phyloP scores from a whole-genome alignment of 177 flowering plant genomes.

The Vitis hybrid region DNA sequence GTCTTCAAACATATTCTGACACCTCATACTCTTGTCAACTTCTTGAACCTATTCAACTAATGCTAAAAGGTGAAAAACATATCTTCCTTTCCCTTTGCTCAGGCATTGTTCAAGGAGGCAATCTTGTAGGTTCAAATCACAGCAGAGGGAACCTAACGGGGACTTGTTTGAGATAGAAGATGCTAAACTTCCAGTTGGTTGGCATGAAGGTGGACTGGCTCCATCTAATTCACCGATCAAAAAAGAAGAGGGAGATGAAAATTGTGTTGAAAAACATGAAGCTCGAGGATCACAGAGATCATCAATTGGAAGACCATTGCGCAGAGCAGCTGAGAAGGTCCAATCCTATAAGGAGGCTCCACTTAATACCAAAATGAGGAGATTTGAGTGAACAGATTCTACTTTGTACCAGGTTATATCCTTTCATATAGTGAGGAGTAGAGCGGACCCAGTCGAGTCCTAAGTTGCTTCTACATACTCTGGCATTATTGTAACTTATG shows the following conservation, averaged over 20 bases:
- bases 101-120: constrained; percentile 61
- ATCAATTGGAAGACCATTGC: constrained; percentile 60
- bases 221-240: constrained; percentile 5
- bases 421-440: background rate
- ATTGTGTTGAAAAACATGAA: constrained; percentile 12
- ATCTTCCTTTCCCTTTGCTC: constrained; percentile 7
- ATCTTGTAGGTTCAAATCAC: constrained; percentile 41
- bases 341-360: constrained; percentile 73
- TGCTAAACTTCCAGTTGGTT: constrained; percentile 22
- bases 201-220: constrained; percentile 17
- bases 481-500: too few species aligned
- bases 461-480: too few species aligned
- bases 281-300: constrained; percentile 33
- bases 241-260: constrained; percentile 17
- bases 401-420: too few species aligned
- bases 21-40: too few species aligned
- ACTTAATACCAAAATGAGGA: constrained; percentile 56
- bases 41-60: too few species aligned
- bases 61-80: too few species aligned
- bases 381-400: constrained; percentile 28
- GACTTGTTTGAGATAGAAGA: constrained; percentile 64
- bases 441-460: too few species aligned
- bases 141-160: constrained; percentile 34
- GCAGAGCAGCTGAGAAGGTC: constrained; percentile 64
- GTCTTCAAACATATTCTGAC: too few species aligned